Evolutionary conservation across 192 early-diverging fungal species (phyloP), one percentile per base, ranked within the genome.

Genomic region (Phlyctochytrium planicorne): DNA sequence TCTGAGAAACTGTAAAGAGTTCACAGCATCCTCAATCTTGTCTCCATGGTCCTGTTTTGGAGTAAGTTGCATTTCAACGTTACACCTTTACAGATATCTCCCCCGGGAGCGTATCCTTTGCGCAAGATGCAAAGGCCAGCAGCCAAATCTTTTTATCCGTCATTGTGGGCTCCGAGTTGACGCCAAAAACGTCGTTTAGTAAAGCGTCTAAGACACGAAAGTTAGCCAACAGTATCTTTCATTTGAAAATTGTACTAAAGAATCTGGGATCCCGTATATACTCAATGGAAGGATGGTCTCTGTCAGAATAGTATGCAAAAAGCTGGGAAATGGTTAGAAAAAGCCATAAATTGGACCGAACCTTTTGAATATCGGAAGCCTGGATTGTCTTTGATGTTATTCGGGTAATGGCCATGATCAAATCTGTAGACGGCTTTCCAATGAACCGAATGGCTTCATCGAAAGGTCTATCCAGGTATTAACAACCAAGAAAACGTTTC

Each of bases 81-180:
- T 14, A 50, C n/a, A n/a, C 12, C 10, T 10, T 14, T 50, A 10
- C 10, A 50, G 12, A n/a, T n/a, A 50, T n/a, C 10, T 50, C 40
- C 40, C 40, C 40, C 12, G 12, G 12, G n/a, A 14, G 12, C 40
- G 6, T 17, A n/a, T 68, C 67, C 0, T 27, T 36, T n/a, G 59
- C 68, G 23, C 47, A 52, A 4, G 60, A 50, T 0, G 61, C 61
- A 33, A 59, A 70, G 12, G 68, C 59, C 12, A 70, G 68, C 14
- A 70, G 52, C 60, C 59, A 70, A 30, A 70, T 70, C 50, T 70
- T 70, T 55, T 70, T 34, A 25, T 70, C 68, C 29, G 59, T 70
- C 68, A 70, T 70, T 10, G 24, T 59, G 10, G 60, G 37, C 17
- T 62, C 60, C 0, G 61, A 47, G 25, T 20, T 56, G 20, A 59